Evolutionary conservation across 192 early-diverging fungal genomes (phyloP).

Genomic region (Coemansia biformis): DNA sequence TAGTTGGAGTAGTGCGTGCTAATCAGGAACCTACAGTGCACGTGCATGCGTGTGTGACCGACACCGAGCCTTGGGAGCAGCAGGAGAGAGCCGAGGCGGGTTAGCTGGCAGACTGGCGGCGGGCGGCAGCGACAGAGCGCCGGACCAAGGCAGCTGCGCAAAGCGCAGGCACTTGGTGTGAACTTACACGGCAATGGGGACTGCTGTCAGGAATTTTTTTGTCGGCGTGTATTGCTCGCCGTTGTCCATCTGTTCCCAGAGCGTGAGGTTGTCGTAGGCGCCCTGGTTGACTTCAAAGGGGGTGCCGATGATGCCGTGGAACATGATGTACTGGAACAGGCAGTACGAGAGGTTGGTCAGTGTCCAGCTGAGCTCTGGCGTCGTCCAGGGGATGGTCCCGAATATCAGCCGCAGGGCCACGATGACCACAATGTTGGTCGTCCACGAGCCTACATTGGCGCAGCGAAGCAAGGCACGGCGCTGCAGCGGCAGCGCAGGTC

Average conservation of each 20-base stretch:
- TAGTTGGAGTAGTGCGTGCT: constrained; percentile 97
- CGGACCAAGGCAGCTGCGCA: no score
- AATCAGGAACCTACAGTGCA: constrained; percentile 64
- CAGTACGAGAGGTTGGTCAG: constrained; percentile 91
- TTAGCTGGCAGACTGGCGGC: no score
- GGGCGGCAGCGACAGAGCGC: neutral
- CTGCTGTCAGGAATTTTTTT: constrained; percentile 93
- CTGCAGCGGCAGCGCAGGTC: no score
- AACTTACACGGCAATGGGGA: constrained; percentile 91
- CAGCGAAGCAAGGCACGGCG: neutral
- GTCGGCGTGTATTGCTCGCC: constrained; percentile 97
- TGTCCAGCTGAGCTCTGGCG: constrained; percentile 92
- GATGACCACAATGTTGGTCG: constrained; percentile 81
- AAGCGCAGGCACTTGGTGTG: no score
- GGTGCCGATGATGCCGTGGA: constrained; percentile 94
- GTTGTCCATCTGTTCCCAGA: constrained; percentile 99
- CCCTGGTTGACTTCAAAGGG: constrained; percentile 93
- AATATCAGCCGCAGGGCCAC: constrained; percentile 71
- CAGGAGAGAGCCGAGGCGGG: no score
- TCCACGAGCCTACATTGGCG: constrained; percentile 75
- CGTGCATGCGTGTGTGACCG: no score
- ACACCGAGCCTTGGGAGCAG: no score
- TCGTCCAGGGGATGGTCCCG: constrained; percentile 83
- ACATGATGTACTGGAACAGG: constrained; percentile 93
- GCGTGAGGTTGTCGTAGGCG: constrained; percentile 85